A percentile compares a stretch with the other conserved stretches of the same genome.
phyloP scores from a whole-genome alignment of 495 filamentous ascomycete genomes.

The Trichoderma reesei region DNA sequence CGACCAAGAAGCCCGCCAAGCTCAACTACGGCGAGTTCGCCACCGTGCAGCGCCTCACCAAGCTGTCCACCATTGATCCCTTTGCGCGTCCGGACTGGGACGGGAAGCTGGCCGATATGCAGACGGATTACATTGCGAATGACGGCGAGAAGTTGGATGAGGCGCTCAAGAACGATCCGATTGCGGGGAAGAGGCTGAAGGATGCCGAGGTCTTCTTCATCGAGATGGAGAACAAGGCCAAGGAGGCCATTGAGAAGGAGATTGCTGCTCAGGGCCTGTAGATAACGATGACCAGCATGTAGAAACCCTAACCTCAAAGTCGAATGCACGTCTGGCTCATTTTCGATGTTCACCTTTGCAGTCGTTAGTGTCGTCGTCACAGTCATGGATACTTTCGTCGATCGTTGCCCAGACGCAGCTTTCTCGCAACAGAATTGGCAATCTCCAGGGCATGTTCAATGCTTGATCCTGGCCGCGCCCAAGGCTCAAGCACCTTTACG shows the following conservation, averaged over 20 bases:
- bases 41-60: not conserved
- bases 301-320: not conserved
- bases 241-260: not conserved
- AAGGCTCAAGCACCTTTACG: not conserved
- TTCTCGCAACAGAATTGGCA: not conserved
- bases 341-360: not conserved
- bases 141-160: constrained; percentile 5
- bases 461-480: not conserved
- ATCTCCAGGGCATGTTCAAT: not conserved
- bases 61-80: constrained; percentile 3
- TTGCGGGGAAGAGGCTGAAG: not conserved
- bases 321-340: not conserved
- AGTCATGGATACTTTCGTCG: not conserved
- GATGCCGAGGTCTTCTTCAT: not conserved
- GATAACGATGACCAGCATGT: not conserved
- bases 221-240: not conserved
- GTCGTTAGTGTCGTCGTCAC: not conserved
- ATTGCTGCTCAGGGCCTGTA: not conserved
- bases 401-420: not conserved
- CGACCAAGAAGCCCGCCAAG: not conserved
- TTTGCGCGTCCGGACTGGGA: not conserved
- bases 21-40: not conserved
- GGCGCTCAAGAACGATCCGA: not conserved
- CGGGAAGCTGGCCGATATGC: not conserved
- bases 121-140: not conserved